Conservation (phyloP, 1,139 yeast species). For the Candida glucosophila region DNA sequence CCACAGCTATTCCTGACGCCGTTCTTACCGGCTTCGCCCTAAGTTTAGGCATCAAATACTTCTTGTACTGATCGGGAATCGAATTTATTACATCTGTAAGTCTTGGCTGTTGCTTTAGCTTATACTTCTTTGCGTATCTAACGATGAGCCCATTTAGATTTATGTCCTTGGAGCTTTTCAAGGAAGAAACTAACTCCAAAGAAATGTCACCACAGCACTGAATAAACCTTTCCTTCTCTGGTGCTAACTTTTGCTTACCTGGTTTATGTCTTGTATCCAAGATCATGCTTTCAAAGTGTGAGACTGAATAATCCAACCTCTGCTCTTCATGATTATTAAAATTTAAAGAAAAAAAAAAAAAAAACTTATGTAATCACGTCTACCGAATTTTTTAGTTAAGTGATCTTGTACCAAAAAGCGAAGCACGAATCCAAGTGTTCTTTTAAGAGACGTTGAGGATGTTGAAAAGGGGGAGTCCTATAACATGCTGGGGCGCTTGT, state of each 20-base stretch:
- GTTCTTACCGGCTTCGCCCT: slow-evolving; percentile 98
- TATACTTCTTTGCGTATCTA: slow-evolving; percentile 80
- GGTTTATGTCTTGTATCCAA: no score
- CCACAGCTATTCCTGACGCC: slow-evolving; percentile 97
- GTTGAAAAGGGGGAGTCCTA: no score
- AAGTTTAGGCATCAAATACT: slow-evolving; percentile 81
- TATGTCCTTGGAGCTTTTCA: slow-evolving; percentile 69
- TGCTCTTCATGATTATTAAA: no score
- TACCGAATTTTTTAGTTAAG: no score
- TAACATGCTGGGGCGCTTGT: no score
- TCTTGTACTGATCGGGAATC: slow-evolving; percentile 92
- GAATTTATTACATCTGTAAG: slow-evolving; percentile 90
- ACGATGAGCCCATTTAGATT: slow-evolving; percentile 87
- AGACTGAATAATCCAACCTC: no score
- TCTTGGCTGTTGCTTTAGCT: slow-evolving; percentile 86
- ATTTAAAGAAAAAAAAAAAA: no score
- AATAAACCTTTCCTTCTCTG: slow-evolving; percentile 87
- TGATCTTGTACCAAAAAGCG: no score
- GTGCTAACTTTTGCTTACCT: slow-evolving; percentile 54
- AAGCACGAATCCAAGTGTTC: no score
- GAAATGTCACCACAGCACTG: slow-evolving; percentile 94
- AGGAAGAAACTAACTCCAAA: slow-evolving; percentile 72
- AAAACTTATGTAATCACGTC: no score
- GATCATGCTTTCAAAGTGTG: no score
- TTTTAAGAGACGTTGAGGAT: no score